phyloP scores from a whole-genome alignment of 768 basidiomycete genomes.

The Psilocybe subaeruginosa region DNA sequence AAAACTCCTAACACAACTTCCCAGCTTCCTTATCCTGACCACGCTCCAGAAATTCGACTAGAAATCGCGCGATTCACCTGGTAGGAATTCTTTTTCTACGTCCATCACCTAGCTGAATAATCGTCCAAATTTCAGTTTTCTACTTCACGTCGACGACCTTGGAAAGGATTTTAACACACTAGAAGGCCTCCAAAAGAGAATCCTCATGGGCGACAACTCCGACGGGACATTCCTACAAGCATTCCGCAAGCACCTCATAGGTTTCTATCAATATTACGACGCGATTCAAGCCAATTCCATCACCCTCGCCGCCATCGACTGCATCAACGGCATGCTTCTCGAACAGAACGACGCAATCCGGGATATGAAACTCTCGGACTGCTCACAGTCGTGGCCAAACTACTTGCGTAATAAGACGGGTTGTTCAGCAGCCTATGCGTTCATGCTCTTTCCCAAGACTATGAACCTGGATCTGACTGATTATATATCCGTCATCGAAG shows the following conservation, averaged over 20 bases:
- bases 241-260: background rate
- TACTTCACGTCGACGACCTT: background rate
- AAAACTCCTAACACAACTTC: background rate
- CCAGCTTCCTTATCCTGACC: background rate
- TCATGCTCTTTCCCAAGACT: conserved; percentile 1
- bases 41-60: background rate
- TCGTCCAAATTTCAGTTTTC: background rate
- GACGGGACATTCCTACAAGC: background rate
- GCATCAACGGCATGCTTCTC: background rate
- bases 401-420: background rate
- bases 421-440: background rate
- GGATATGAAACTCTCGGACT: background rate
- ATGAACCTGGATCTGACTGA: background rate
- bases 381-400: background rate
- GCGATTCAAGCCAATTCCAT: background rate
- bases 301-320: background rate
- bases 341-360: background rate
- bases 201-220: background rate
- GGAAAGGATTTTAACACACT: background rate
- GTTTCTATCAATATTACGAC: background rate
- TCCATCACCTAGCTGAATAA: too few relatives aligned
- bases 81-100: background rate
- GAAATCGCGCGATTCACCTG: background rate
- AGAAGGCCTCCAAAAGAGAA: background rate
- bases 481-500: background rate